phyloP scores from a whole-genome alignment of 805 yeast species.

The Metschnikowia continentalis region DNA sequence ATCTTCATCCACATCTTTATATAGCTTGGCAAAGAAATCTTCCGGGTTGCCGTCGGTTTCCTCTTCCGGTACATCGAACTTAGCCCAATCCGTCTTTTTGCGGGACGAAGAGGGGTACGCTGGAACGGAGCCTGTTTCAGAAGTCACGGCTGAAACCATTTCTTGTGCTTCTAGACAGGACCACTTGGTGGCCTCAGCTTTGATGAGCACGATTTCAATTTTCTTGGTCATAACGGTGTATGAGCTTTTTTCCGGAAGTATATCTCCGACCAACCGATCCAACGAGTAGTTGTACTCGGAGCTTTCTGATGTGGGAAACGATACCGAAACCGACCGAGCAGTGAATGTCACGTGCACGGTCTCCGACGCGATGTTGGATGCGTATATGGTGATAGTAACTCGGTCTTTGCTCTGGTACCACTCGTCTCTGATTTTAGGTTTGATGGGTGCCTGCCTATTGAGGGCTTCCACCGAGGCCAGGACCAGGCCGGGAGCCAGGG shows the following conservation, averaged over 20 bases:
- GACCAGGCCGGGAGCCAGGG: background rate
- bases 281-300: constrained; percentile 57
- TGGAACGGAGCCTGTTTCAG: constrained; percentile 9
- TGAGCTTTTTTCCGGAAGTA: constrained; percentile 44
- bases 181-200: constrained; percentile 51
- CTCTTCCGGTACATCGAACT: constrained; percentile 41
- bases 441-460: constrained; percentile 38
- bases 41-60: constrained; percentile 46
- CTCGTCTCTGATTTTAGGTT: constrained; percentile 34
- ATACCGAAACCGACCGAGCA: constrained; percentile 32
- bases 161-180: constrained; percentile 38
- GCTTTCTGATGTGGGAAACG: constrained; percentile 46
- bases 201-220: constrained; percentile 61
- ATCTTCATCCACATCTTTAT: constrained; percentile 79
- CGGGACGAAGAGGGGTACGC: constrained; percentile 64
- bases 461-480: constrained; percentile 9
- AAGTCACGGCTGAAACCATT: background rate
- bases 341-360: constrained; percentile 39
- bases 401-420: constrained; percentile 58
- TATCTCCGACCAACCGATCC: constrained; percentile 49
- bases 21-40: constrained; percentile 71
- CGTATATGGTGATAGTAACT: constrained; percentile 67
- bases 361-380: constrained; percentile 57
- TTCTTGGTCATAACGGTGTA: constrained; percentile 65
- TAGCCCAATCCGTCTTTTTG: constrained; percentile 67